Base-by-base conservation (phyloP, 169 alveolate genomes). In the Plasmodium coatneyi region DNA sequence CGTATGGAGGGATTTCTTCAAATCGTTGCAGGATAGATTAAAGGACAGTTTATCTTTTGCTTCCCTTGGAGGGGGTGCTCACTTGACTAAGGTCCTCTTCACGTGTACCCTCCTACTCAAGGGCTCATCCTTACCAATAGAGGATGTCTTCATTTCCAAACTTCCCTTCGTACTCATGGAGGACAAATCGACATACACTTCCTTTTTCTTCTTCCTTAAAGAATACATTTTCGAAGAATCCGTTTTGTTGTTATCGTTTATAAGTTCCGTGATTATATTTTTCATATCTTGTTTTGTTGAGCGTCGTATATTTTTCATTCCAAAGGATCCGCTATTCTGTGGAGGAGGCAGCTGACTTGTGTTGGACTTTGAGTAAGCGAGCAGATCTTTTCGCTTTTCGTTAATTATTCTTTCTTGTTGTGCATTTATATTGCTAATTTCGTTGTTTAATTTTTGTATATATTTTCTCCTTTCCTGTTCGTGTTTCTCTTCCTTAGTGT, bases 101-200 rank as follows among this genome's bases (percentile, higher is more conserved):
- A 7, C 9, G 39, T 74, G 5, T 22, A 71, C 82, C 19, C 19
- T 43, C 43, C 19, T 86, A 28, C 60, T 86, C 16, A 76, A 76
- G 54, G 80, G 12, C 7, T n/a, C 3, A 1, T 86, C 86, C 0
- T 52, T 56, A 14, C 22, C 49, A n/a, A 25, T 83, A 4, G 84
- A 49, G 34, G 36, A 22, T 10, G 79, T n/a, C 5, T 32, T 36
- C 80, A 30, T 41, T n/a, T 22, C 60, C 70, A 86, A 54, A 86
- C 93, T 86, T 49, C 66, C 93, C 66, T 86, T 86, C n/a, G 93
- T 86, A 22, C 93, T 86, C 84, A 86, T 72, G 28, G 93, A 86
- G 22, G 93, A 86, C 52, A 74, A 76, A 30, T 86, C 80, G 25
- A 19, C 34, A 76, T 86, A 76, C 28, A 30, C 49, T 39, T 70